Evolutionary conservation across 129 eudicot genomes (phyloP).

Genomic region (Gnaphalium uliginosum): DNA sequence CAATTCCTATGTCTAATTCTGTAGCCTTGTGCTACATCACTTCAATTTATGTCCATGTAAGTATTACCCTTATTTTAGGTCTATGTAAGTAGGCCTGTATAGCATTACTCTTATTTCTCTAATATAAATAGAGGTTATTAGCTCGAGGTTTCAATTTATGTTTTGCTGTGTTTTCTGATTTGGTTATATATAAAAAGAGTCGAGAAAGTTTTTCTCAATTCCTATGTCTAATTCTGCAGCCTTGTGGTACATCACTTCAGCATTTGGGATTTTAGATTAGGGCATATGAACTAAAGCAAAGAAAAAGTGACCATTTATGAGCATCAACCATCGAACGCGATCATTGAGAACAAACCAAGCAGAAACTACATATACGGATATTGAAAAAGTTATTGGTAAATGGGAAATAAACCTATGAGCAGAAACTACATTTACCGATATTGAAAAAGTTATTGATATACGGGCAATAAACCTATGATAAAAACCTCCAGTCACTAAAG

Average conservation of each 20-base stretch:
- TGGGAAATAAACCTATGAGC: no score
- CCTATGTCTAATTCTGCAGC: no score
- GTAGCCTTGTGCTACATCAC: not conserved
- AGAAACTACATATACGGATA: not conserved
- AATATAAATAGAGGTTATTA: no score
- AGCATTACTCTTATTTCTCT: no score
- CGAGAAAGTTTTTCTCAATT: no score
- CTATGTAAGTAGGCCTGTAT: no score
- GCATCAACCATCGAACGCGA: not conserved
- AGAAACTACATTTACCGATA: not conserved
- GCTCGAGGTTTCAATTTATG: no score
- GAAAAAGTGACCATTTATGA: not conserved
- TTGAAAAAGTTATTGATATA: not conserved
- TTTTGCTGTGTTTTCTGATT: no score
- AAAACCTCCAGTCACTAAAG: not conserved
- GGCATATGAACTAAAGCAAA: not conserved
- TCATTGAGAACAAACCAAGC: not conserved
- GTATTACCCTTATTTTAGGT: no score
- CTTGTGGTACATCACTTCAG: not conserved
- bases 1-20: no score
- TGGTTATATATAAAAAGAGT: no score
- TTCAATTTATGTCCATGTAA: no score
- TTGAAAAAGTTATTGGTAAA: not conserved
- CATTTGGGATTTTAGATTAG: not conserved
- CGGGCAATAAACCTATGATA: not conserved